Evolutionary conservation across 768 basidiomycete species (phyloP).

Genomic region (Cantharellus anzutake): DNA sequence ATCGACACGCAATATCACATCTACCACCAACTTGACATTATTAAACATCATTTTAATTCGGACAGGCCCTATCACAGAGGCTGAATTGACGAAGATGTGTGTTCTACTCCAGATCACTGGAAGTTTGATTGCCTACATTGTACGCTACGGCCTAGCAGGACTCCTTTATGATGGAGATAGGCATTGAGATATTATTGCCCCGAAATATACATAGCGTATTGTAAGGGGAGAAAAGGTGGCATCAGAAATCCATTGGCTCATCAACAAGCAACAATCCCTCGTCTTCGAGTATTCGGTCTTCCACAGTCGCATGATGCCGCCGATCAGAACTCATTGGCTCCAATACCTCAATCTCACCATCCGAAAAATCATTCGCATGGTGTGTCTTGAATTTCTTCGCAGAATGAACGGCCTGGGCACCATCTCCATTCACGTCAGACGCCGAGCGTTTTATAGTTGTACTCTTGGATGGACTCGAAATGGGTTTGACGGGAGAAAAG

Average conservation of each 20-base stretch:
- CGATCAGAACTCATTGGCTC: not conserved
- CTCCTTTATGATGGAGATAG: conserved; percentile 87
- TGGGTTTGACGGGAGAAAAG: not conserved
- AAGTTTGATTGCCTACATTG: conserved; percentile 62
- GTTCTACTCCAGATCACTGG: conserved; percentile 62
- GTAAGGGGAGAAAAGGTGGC: too few relatives aligned
- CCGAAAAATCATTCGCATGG: not conserved
- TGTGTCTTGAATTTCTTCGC: not conserved
- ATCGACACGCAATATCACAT: conserved; percentile 34
- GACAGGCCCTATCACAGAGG: conserved; percentile 74
- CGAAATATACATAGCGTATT: too few relatives aligned
- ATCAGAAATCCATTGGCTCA: not conserved
- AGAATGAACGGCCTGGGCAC: not conserved
- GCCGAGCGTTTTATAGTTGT: not conserved
- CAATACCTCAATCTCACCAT: not conserved
- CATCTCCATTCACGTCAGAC: not conserved
- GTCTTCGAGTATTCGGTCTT: not conserved
- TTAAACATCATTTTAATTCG: conserved; percentile 68
- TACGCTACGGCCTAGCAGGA: conserved; percentile 79
- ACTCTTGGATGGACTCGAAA: not conserved
- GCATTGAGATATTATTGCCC: conserved; percentile 22
- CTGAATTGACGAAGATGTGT: conserved; percentile 49
- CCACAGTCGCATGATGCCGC: not conserved
- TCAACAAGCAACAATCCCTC: not conserved
- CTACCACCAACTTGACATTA: conserved; percentile 79